phyloP scores from a whole-genome alignment of 164 flowering plant species.

The Dillenia turbinata region DNA sequence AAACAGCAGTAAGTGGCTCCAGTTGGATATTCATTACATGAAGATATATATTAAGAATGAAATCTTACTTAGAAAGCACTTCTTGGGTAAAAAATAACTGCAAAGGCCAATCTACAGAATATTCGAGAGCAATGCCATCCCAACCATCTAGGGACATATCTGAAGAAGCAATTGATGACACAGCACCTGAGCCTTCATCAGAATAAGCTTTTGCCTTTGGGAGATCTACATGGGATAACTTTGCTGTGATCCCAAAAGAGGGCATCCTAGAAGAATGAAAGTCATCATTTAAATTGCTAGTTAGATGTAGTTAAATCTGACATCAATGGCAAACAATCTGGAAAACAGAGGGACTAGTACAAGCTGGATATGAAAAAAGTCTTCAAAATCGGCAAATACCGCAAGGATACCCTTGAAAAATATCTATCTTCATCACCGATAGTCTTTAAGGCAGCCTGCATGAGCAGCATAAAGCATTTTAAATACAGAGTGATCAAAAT shows the following conservation, averaged over 20 bases:
- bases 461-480: neutral
- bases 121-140: constrained; percentile 97
- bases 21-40: constrained; percentile 1
- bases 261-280: constrained; percentile 54
- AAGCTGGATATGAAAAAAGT: constrained; percentile 5
- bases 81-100: constrained; percentile 93
- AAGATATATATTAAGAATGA: neutral
- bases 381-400: constrained; percentile 34
- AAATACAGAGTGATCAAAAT: neutral
- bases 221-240: constrained; percentile 59
- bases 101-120: constrained; percentile 95
- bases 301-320: no score
- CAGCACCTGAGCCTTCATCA: constrained; percentile 42
- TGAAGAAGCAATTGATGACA: constrained; percentile 34
- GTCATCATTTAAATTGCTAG: neutral
- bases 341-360: neutral
- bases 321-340: neutral
- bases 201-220: constrained; percentile 39
- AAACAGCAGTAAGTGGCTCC: neutral
- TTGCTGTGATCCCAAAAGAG: constrained; percentile 57
- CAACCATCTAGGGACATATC: constrained; percentile 83
- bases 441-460: constrained; percentile 94
- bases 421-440: constrained; percentile 89
- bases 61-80: constrained; percentile 83
- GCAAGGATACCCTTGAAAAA: constrained; percentile 76